A percentile compares a stretch with the other conserved stretches of the same genome.
These are phyloP conservation scores for Azolla pinnata DNA, from an alignment of 75 land plant species.

Conservation along the genomic window DNA sequence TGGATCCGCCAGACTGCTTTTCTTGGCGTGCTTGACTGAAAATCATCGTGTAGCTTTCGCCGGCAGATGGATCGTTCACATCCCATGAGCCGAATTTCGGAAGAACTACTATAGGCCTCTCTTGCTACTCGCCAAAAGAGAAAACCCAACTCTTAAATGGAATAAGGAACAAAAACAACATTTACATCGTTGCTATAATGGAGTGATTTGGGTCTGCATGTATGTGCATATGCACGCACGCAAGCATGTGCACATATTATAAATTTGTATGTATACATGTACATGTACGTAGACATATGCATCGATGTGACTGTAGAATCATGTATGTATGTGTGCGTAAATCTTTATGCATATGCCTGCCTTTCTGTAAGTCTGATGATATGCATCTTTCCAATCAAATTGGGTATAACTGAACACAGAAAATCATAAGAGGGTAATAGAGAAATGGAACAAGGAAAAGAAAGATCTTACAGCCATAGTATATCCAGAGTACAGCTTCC, in stretches of 20 bases:
- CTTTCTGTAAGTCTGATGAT: too few relatives aligned
- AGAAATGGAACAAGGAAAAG: too few relatives aligned
- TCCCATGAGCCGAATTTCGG: slow-evolving; percentile 41
- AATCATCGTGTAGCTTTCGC: slow-evolving; percentile 33
- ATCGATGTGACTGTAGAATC: not conserved
- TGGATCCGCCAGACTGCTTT: slow-evolving; percentile 21
- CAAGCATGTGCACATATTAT: not conserved
- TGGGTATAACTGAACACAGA: too few relatives aligned
- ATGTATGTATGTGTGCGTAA: not conserved
- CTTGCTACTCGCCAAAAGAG: slow-evolving; percentile 17
- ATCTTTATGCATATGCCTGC: not conserved
- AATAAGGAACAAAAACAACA: not conserved
- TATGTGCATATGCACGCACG: not conserved
- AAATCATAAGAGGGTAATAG: too few relatives aligned
- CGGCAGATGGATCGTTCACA: slow-evolving; percentile 26
- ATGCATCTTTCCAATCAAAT: too few relatives aligned
- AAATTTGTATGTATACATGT: not conserved
- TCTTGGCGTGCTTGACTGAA: slow-evolving; percentile 28
- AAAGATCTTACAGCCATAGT: too few relatives aligned
- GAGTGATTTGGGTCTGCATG: not conserved
- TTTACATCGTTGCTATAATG: not conserved
- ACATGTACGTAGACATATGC: not conserved
- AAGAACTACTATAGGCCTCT: slow-evolving; percentile 17
- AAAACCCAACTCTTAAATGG: not conserved
- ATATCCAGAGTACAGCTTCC: too few relatives aligned